phyloP scores from a whole-genome alignment of 768 basidiomycete species.

The Tylopilus cervinicoccineus region DNA sequence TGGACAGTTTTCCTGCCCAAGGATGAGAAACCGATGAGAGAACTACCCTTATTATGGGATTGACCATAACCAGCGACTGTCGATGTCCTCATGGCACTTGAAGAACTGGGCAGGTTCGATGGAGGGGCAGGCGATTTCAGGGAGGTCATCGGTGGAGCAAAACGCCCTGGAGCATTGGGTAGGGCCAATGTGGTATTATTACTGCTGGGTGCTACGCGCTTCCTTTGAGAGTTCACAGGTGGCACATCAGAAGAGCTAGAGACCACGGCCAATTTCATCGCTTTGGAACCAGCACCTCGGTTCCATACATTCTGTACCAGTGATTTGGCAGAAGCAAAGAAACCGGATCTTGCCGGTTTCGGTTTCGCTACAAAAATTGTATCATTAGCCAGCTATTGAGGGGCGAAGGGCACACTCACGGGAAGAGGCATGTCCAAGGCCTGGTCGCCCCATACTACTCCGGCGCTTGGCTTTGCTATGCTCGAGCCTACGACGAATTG shows the following conservation, averaged over 20 bases:
- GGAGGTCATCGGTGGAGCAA: conserved; percentile 10
- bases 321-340: conserved; percentile 65
- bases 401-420: conserved; percentile 31
- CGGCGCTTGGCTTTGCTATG: conserved; percentile 62
- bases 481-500: conserved; percentile 61
- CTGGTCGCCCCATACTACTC: conserved; percentile 56
- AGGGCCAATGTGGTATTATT: conserved; percentile 5
- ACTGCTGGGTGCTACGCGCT: conserved; percentile 14
- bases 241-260: conserved; percentile 22
- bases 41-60: conserved; percentile 15
- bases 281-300: conserved; percentile 39
- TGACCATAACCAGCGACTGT: conserved; percentile 19
- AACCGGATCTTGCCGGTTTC: conserved; percentile 57
- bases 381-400: conserved; percentile 5
- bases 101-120: conserved; percentile 10
- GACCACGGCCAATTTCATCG: conserved; percentile 20
- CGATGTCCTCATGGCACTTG: conserved; percentile 10
- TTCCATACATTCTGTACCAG: conserved; percentile 75
- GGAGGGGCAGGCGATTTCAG: conserved; percentile 21
- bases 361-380: conserved; percentile 34
- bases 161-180: conserved; percentile 4
- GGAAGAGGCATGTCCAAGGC: conserved; percentile 38
- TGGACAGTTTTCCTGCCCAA: conserved; percentile 35
- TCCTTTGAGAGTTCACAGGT: conserved; percentile 17
- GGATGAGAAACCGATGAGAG: conserved; percentile 32